Conservation (phyloP, 306 rosid species). For the Cicer cuneatum region DNA sequence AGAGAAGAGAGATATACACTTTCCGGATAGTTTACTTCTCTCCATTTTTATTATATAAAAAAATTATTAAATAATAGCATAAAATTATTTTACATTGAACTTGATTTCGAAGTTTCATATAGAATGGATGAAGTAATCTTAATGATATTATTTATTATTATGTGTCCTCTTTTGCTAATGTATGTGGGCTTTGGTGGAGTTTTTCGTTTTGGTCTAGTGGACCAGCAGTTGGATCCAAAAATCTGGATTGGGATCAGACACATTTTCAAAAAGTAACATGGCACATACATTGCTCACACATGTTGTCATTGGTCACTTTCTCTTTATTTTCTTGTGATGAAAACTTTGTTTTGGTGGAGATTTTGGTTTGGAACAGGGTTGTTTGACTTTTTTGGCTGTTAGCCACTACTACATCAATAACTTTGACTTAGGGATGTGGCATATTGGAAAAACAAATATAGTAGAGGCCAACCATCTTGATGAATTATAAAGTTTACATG, state of each 20-base stretch:
- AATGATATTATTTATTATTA: constrained; percentile 25
- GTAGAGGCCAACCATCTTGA: constrained; percentile 25
- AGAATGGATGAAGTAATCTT: constrained; percentile 25
- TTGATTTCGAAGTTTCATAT: no score
- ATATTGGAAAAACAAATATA: neutral
- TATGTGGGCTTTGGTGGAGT: constrained; percentile 45
- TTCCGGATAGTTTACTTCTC: no score
- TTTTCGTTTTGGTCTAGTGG: constrained; percentile 44
- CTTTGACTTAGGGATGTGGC: constrained; percentile 34
- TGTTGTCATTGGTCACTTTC: constrained; percentile 48
- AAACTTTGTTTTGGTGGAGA: constrained; percentile 30
- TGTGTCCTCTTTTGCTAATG: constrained; percentile 31
- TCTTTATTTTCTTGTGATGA: constrained; percentile 34
- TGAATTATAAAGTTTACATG: constrained; percentile 37
- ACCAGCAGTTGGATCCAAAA: constrained; percentile 43
- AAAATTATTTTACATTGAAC: no score
- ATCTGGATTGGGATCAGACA: constrained; percentile 45
- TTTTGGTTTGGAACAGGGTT: constrained; percentile 46
- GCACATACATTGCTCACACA: constrained; percentile 40
- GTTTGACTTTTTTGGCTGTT: constrained; percentile 50
- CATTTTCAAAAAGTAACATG: constrained; percentile 46
- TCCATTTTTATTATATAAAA: no score
- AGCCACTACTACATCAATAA: constrained; percentile 38
- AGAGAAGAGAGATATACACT: no score
- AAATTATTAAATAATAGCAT: no score